Conservation (phyloP, 1,284 basidiomycete genomes). For the Leccinum griseonigrum region DNA sequence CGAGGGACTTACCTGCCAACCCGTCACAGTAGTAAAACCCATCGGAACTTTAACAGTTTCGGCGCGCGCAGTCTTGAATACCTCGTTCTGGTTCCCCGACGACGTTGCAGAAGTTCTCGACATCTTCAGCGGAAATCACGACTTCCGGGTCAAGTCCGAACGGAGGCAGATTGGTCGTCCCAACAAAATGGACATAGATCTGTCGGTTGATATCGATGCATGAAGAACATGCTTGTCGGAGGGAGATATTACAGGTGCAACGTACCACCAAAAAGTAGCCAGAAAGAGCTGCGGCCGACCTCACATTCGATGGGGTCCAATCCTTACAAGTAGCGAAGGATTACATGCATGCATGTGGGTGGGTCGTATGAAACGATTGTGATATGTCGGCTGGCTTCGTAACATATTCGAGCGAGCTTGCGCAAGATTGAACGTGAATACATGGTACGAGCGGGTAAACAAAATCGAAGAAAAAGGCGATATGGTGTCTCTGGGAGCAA, state of each 20-base stretch:
- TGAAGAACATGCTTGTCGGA: conserved; percentile 2
- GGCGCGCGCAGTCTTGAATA: conserved; percentile 78
- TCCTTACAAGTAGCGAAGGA: conserved; percentile 79
- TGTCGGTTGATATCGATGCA: conserved; percentile 57
- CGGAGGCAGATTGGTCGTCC: conserved; percentile 78
- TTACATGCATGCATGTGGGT: conserved; percentile 76
- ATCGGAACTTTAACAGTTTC: conserved; percentile 84
- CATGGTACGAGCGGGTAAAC: conserved; percentile 85
- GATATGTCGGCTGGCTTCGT: conserved; percentile 78
- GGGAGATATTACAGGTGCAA: conserved; percentile 23
- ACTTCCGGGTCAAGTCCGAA: conserved; percentile 81
- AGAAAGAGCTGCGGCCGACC: conserved; percentile 77
- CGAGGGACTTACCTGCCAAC: conserved; percentile 78
- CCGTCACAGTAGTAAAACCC: conserved; percentile 98
- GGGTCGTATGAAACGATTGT: conserved; percentile 79
- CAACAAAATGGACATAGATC: conserved; percentile 82
- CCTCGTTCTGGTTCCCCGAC: conserved; percentile 91
- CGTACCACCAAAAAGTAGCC: conserved; percentile 79
- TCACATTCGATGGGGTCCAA: conserved; percentile 85
- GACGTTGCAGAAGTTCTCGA: conserved; percentile 91
- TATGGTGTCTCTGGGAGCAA: conserved; percentile 74
- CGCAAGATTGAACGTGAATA: conserved; percentile 77
- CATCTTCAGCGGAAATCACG: conserved; percentile 68
- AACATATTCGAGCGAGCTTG: conserved; percentile 73
- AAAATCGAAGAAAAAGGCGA: conserved; percentile 85